Percentiles rank a stretch among this genome's conserved stretches.
Evolutionary conservation across 495 filamentous ascomycete genomes (phyloP).

Genomic region (Usnea hakonensis): DNA sequence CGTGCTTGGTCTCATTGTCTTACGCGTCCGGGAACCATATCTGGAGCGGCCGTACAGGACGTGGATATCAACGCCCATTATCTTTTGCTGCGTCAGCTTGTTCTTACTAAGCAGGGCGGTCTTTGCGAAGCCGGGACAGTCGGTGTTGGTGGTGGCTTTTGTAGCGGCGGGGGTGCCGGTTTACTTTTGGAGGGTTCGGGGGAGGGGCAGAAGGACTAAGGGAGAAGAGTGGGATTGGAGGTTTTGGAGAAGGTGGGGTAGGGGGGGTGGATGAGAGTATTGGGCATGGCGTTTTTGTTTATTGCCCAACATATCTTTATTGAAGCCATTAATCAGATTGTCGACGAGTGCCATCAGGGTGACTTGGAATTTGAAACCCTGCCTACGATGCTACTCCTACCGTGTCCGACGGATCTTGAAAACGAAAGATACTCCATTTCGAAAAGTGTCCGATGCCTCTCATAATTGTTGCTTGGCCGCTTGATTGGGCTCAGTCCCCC

Average conservation of each 20-base stretch:
- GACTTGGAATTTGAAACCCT: too few species aligned
- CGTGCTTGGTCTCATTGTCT: conserved; percentile 83
- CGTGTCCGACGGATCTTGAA: too few species aligned
- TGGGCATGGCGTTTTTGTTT: not conserved
- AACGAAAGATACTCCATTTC: too few species aligned
- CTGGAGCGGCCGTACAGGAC: conserved; percentile 86
- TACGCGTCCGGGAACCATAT: conserved; percentile 79
- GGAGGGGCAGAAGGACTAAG: conserved; percentile 41
- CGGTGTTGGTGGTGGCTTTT: conserved; percentile 75
- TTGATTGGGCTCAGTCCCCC: too few species aligned
- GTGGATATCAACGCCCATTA: conserved; percentile 94
- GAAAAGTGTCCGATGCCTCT: too few species aligned
- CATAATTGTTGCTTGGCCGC: too few species aligned
- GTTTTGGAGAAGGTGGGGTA: conserved; percentile 48
- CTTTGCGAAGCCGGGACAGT: conserved; percentile 84
- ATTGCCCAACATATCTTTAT: too few species aligned
- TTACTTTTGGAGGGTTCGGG: conserved; percentile 77
- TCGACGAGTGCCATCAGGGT: too few species aligned
- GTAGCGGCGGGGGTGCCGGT: conserved; percentile 76
- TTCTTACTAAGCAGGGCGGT: conserved; percentile 83
- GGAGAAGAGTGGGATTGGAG: conserved; percentile 47
- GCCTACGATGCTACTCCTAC: too few species aligned
- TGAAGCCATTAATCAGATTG: too few species aligned
- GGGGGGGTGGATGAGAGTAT: conserved; percentile 5
- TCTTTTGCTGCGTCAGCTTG: conserved; percentile 95